phyloP scores from a whole-genome alignment of 768 basidiomycete species.

The Agaricus sinodeliciosus region DNA sequence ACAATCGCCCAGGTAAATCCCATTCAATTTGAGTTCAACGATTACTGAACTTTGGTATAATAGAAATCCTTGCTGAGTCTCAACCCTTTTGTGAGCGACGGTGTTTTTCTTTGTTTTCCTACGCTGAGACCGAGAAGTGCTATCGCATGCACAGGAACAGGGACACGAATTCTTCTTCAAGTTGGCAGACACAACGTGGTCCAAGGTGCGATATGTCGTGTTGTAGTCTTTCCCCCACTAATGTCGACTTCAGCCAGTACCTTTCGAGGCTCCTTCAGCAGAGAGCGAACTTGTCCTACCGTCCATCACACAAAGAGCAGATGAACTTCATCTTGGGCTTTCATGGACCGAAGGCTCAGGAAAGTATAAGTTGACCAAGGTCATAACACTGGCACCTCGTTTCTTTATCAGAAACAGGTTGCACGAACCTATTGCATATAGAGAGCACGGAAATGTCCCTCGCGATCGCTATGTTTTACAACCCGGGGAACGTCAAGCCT shows the following conservation, averaged over 20 bases:
- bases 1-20: slow-evolving; percentile 51
- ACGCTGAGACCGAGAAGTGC: slow-evolving; percentile 43
- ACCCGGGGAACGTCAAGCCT: slow-evolving; percentile 61
- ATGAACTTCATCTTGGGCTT: slow-evolving; percentile 76
- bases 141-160: slow-evolving; percentile 75
- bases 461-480: slow-evolving; percentile 54
- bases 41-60: not conserved
- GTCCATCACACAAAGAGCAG: slow-evolving; percentile 51
- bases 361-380: slow-evolving; percentile 94
- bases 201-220: slow-evolving; percentile 46
- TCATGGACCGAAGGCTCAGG: slow-evolving; percentile 94
- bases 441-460: slow-evolving; percentile 75
- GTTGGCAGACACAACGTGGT: slow-evolving; percentile 83
- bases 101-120: slow-evolving; percentile 1
- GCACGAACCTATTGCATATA: slow-evolving; percentile 60
- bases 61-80: slow-evolving; percentile 36
- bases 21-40: not conserved
- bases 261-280: slow-evolving; percentile 89
- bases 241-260: slow-evolving; percentile 49
- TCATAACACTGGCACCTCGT: slow-evolving; percentile 85
- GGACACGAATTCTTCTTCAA: slow-evolving; percentile 82
- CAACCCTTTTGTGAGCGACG: slow-evolving; percentile 70
- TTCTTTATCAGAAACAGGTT: slow-evolving; percentile 87
- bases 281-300: slow-evolving; percentile 76
- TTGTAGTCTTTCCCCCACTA: not conserved